phyloP scores from a whole-genome alignment of 169 alveolate genomes.

The Cryptosporidium tyzzeri region DNA sequence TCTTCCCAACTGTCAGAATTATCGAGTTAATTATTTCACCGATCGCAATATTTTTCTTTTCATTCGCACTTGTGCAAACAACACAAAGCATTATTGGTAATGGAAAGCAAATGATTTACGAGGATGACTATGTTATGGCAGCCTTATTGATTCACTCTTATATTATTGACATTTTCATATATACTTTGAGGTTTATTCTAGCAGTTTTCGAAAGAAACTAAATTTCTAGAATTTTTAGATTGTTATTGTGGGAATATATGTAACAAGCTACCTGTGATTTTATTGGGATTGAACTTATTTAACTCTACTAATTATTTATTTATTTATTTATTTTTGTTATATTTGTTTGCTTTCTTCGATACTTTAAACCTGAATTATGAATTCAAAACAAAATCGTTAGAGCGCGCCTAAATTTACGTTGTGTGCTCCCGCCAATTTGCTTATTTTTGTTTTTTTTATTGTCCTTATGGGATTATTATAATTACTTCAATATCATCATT shows the following conservation, averaged over 20 bases:
- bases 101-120: constrained; percentile 27
- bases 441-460: neutral
- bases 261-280: neutral
- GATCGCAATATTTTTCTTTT: constrained; percentile 18
- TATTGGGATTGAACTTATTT: no score
- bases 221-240: neutral
- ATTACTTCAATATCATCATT: neutral
- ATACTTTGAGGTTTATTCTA: constrained; percentile 20
- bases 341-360: neutral
- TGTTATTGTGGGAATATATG: neutral
- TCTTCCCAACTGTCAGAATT: constrained; percentile 36
- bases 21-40: constrained; percentile 32
- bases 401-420: constrained; percentile 32
- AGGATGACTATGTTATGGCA: constrained; percentile 50
- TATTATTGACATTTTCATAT: constrained; percentile 32
- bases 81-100: constrained; percentile 53
- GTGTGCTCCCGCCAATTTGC: constrained; percentile 58
- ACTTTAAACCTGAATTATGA: no score
- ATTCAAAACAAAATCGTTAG: neutral
- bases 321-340: no score
- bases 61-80: constrained; percentile 44
- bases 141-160: constrained; percentile 24
- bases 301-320: neutral
- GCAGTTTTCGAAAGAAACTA: neutral
- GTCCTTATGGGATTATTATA: neutral